A percentile compares a stretch with the other conserved stretches of the same genome.
phyloP scores from a whole-genome alignment of 176 grass and related monocot species.

The Rhynchospora breviuscula region DNA sequence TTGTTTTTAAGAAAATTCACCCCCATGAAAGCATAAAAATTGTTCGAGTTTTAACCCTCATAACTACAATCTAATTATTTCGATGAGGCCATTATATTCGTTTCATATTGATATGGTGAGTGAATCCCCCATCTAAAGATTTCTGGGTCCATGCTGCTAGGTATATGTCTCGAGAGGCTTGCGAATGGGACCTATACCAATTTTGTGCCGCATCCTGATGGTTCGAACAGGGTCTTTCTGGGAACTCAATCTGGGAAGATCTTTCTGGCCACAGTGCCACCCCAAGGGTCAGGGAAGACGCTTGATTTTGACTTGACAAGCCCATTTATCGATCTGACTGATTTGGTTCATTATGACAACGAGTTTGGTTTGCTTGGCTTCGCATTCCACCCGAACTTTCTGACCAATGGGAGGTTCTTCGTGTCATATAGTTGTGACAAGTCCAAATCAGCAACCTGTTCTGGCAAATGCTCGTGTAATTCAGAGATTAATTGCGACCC shows the following conservation, averaged over 20 bases:
- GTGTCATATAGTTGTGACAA: conserved; percentile 23
- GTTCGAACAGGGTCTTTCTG: conserved; percentile 20
- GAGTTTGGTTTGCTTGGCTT: conserved; percentile 6
- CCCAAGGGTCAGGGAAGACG: conserved; percentile 1
- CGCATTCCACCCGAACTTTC: conserved; percentile 23
- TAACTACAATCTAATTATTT: too few species aligned
- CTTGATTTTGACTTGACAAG: not conserved
- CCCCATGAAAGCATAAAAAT: too few species aligned
- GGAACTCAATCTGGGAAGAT: conserved; percentile 21
- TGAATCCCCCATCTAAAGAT: too few species aligned
- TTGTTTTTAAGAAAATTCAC: too few species aligned
- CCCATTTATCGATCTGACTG: conserved; percentile 23
- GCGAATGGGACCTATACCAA: not conserved
- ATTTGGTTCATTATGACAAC: conserved; percentile 20
- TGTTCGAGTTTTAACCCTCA: too few species aligned
- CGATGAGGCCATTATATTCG: too few species aligned
- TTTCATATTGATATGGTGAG: too few species aligned
- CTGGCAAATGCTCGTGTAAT: conserved; percentile 12
- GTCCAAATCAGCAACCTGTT: conserved; percentile 10
- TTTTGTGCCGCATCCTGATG: conserved; percentile 16
- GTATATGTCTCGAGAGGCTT: conserved; percentile 28
- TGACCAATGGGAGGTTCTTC: conserved; percentile 29
- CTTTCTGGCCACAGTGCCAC: conserved; percentile 1
- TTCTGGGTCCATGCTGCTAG: not conserved
- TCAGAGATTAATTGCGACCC: conserved; percentile 21